Evolutionary conservation across 139 green algal species (phyloP), one percentile per base, ranked within the genome.

Genomic region (Chlamydomonas sp.): DNA sequence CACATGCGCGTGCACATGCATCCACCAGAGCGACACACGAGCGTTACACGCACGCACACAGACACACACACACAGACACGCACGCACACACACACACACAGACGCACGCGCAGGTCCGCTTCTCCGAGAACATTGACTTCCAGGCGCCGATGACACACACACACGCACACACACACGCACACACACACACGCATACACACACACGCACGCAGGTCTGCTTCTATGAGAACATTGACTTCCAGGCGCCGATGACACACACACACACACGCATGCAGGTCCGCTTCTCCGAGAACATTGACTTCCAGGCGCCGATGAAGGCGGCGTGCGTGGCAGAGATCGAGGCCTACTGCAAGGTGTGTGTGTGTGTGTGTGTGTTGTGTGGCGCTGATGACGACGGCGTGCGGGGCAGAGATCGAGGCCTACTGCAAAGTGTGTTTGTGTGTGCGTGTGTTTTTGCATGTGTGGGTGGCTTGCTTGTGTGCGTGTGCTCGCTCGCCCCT

Each of bases 221-320:
- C 65, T 74, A 48, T 35, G 79, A 91, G 61, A 82, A 85, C 75
- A 87, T 89, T 37, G 86, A 90, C 79, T 91, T 88, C 79, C 87
- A 89, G 79, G 83, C 77, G 66, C 86, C 84, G 10, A 81, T 95
- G 81, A 89, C 86, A 75, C 57, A 72, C 16, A 84, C 86, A 0
- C 92, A 86, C 71, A 29, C 65, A 0, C 31, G n/a, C n/a, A n/a
- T n/a, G 36, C 82, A 93, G 76, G 74, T 89, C 10, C 70, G 68
- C 28, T 81, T 92, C 65, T 79, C 69, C 1, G 78, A 90, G 58
- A 83, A 88, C 80, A 90, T 90, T 31, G 86, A 92, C 78, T 92
- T 69, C 54, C 85, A 88, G 74, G 81, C 77, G 71, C 81, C 83
- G 3, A 82, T 95, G 80, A 91, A 90, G 78, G 50, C 69, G 10